Conservation (phyloP, 192 early-diverging fungal species). For the Piromyces sp. region DNA sequence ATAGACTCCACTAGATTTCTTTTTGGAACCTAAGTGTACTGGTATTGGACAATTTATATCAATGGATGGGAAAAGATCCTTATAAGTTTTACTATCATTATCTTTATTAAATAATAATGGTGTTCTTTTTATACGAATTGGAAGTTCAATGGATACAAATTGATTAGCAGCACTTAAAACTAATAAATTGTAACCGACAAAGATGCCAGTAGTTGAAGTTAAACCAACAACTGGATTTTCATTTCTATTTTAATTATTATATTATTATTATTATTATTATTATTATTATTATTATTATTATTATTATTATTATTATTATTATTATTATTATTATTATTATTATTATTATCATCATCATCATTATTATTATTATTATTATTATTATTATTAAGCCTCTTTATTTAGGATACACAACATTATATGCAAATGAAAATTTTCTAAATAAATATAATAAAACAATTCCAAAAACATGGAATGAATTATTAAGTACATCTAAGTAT, state of each 20-base stretch:
- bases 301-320: too few species aligned
- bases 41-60: neutral
- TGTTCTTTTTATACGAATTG: neutral
- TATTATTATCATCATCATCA: too few species aligned
- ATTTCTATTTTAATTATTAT: neutral
- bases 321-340: too few species aligned
- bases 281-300: neutral
- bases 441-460: too few species aligned
- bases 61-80: neutral
- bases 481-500: too few species aligned
- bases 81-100: neutral
- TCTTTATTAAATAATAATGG: neutral
- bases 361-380: too few species aligned
- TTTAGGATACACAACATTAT: too few species aligned
- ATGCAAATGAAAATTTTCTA: too few species aligned
- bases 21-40: neutral
- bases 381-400: too few species aligned
- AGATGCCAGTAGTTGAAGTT: slow-evolving; percentile 36
- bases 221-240: slow-evolving; percentile 38
- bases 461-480: too few species aligned
- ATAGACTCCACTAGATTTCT: neutral
- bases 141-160: slow-evolving; percentile 22
- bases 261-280: neutral
- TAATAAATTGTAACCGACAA: slow-evolving; percentile 53
- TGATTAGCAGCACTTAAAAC: slow-evolving; percentile 30